A percentile compares a stretch with the other conserved stretches of the same genome.
These are phyloP conservation scores for Suillus bovinus DNA, from an alignment of 768 basidiomycete species.

Conservation along the genomic window DNA sequence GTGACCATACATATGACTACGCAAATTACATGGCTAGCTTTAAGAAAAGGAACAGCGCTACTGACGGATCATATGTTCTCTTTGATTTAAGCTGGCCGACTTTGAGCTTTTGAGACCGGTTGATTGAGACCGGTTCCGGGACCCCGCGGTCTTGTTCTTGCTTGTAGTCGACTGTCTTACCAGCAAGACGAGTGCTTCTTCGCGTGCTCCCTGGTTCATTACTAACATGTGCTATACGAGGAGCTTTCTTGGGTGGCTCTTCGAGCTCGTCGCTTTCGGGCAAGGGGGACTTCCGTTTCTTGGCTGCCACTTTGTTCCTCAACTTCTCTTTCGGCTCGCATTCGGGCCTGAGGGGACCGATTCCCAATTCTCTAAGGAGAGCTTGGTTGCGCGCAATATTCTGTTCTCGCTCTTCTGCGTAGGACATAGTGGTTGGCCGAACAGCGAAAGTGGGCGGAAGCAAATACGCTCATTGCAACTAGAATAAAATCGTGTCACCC, in stretches of 20 bases:
- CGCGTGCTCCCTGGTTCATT: constrained; percentile 39
- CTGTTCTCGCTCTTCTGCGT: constrained; percentile 33
- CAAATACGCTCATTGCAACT: not conserved
- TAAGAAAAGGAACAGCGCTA: constrained; percentile 15
- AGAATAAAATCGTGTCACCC: not conserved
- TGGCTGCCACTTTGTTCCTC: constrained; percentile 31
- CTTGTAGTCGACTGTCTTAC: constrained; percentile 57
- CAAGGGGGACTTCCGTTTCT: constrained; percentile 44
- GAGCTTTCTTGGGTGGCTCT: constrained; percentile 28
- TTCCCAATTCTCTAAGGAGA: constrained; percentile 42
- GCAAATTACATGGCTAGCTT: constrained; percentile 12
- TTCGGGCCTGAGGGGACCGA: constrained; percentile 41
- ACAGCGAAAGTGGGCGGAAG: not conserved
- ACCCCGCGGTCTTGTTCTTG: constrained; percentile 39
- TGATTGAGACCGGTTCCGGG: constrained; percentile 41
- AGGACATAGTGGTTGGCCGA: constrained; percentile 18
- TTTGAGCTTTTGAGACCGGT: constrained; percentile 33
- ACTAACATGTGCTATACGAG: constrained; percentile 31
- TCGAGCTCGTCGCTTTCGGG: constrained; percentile 20
- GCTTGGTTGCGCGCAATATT: constrained; percentile 46
- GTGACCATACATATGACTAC: constrained; percentile 73
- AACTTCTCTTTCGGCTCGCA: constrained; percentile 47
- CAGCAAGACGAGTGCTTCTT: constrained; percentile 68
- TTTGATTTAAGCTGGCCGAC: constrained; percentile 35
- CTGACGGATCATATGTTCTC: constrained; percentile 37